phyloP scores from a whole-genome alignment of 768 basidiomycete genomes.

The Phallus indusiatus region DNA sequence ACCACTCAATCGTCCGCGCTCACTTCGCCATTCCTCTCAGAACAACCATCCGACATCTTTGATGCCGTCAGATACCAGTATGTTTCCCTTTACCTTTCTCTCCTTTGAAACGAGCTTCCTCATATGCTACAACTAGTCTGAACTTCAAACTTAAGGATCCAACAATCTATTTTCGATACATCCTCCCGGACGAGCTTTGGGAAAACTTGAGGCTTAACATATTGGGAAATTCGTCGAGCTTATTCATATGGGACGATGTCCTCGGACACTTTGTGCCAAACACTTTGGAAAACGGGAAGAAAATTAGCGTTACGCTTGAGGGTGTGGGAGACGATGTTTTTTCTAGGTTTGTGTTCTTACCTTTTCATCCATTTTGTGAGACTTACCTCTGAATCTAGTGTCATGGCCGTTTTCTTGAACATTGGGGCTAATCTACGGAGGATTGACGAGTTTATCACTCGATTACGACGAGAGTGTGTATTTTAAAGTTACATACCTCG shows the following conservation, averaged over 20 bases:
- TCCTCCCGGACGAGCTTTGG: slow-evolving; percentile 40
- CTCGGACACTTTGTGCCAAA: slow-evolving; percentile 49
- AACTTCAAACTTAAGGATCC: slow-evolving; percentile 36
- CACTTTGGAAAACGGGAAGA: slow-evolving; percentile 25
- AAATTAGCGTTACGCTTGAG: slow-evolving; percentile 36
- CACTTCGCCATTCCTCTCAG: slow-evolving; percentile 53
- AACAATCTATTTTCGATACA: slow-evolving; percentile 29
- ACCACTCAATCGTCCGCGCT: slow-evolving; percentile 13
- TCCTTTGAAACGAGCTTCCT: not conserved
- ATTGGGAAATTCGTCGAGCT: slow-evolving; percentile 57
- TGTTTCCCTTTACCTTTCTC: slow-evolving; percentile 17
- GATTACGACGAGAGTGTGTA: slow-evolving; percentile 41
- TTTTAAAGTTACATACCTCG: not conserved
- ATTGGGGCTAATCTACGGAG: slow-evolving; percentile 64
- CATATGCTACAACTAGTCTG: slow-evolving; percentile 28
- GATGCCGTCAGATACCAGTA: slow-evolving; percentile 54
- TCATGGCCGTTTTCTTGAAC: slow-evolving; percentile 50
- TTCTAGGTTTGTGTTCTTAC: slow-evolving; percentile 35
- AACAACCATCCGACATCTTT: slow-evolving; percentile 46
- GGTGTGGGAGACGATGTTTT: slow-evolving; percentile 50
- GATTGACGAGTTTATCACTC: slow-evolving; percentile 43
- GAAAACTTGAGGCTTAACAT: slow-evolving; percentile 45
- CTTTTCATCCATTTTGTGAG: not conserved
- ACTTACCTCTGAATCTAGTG: slow-evolving; percentile 26
- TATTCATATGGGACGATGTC: slow-evolving; percentile 52